Base-by-base conservation (phyloP, 148 eudicot genomes). In the Rhododendron ovatum region DNA sequence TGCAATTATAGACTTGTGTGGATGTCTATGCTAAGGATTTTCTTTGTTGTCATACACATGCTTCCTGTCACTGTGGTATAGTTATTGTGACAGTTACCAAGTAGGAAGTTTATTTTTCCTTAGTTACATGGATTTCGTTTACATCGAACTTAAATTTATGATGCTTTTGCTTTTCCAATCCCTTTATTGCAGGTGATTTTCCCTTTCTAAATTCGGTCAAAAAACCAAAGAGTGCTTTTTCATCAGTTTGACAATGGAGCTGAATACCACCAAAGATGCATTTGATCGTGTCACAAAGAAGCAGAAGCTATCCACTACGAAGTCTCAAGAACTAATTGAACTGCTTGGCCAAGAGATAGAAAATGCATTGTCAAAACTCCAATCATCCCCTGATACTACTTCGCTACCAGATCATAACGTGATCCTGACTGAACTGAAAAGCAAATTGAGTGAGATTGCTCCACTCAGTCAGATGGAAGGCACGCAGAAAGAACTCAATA, bases 251-350 rank as follows among this genome's bases (percentile, higher is more conserved):
- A 53, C 33, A 59, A 95, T 95, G 98, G 98, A 95, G 91, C 89
- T 95, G 84, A 94, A 89, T 88, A 87, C 90, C 85, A 92, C 92
- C 88, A 94, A 93, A 86, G 96, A 94, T 83, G 95, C 95, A 77
- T 94, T 94, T 89, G 97, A 94, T 86, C 95, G 93, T 79, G 95
- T 92, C 24, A 91, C 93, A 17, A 95, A 95, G 93, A 95, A 94
- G 91, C 98, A 95, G 88, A 94, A 92, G 88, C 83, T 94, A 15
- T 91, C 90, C 69, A 89, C 92, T 84, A 91, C 95, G 15, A 94
- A 91, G 85, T 89, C 90, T 78, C 91, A 91, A 74, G 98, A 95
- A 83, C 84, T 92, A 43, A 89, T 95, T 39, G 93, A 94, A 13
- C 92, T 83, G 82, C 91, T 95, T 83, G 86, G 82, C 78, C 91